Conservation (phyloP, 257 asterid genomes). For the Solanum paucissectum region DNA sequence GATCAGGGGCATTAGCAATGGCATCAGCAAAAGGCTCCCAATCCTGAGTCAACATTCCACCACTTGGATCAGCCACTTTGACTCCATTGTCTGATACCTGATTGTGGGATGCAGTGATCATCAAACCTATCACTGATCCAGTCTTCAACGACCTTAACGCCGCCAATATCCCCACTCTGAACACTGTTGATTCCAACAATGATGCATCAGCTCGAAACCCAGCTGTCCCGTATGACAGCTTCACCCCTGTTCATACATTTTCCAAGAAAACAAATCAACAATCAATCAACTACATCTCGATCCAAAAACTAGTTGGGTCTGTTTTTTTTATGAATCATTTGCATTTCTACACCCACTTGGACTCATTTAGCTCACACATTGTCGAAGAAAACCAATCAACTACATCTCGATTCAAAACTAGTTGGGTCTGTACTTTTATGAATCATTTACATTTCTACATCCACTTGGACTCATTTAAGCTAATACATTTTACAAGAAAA, state of each 20-base stretch:
- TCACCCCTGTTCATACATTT: conserved; percentile 31
- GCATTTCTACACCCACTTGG: not conserved
- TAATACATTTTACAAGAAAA: not conserved
- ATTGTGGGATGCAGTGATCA: conserved; percentile 97
- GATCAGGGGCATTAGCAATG: conserved; percentile 64
- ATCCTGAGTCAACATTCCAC: conserved; percentile 92
- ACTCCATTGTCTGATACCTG: conserved; percentile 68
- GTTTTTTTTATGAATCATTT: not conserved
- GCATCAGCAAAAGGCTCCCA: conserved; percentile 92
- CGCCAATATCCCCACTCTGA: conserved; percentile 78
- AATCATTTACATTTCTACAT: not conserved
- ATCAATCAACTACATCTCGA: not conserved
- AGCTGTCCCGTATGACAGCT: conserved; percentile 75
- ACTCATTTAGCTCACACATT: not conserved
- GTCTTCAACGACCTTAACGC: conserved; percentile 77
- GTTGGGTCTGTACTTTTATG: not conserved
- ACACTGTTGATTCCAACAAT: conserved; percentile 62
- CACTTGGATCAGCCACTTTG: conserved; percentile 77
- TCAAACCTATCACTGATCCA: conserved; percentile 51
- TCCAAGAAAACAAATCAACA: not conserved
- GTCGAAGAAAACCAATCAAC: not conserved
- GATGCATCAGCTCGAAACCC: conserved; percentile 82
- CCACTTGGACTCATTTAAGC: not conserved
- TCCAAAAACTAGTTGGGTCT: not conserved
- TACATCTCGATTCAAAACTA: not conserved